phyloP scores from a whole-genome alignment of 768 basidiomycete genomes.

The Collybia sordida region DNA sequence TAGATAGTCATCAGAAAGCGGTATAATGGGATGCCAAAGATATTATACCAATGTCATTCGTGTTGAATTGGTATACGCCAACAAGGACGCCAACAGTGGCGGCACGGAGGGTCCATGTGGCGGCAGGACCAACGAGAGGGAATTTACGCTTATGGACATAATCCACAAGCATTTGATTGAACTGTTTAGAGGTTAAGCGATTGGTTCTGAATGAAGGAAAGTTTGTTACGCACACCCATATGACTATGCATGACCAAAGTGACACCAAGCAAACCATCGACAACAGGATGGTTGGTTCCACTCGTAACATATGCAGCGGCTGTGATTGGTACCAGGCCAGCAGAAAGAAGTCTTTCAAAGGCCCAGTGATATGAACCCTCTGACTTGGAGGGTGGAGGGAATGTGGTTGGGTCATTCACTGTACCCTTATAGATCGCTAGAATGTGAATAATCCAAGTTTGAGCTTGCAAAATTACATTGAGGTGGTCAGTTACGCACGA shows the following conservation, averaged over 20 bases:
- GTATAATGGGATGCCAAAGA: background rate
- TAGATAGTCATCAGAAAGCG: background rate
- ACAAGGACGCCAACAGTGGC: constrained; percentile 81
- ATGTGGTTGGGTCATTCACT: constrained; percentile 92
- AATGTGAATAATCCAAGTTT: background rate
- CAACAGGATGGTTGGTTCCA: constrained; percentile 72
- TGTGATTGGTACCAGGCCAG: constrained; percentile 84
- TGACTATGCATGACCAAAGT: constrained; percentile 93
- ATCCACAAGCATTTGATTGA: constrained; percentile 77
- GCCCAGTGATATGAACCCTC: constrained; percentile 93
- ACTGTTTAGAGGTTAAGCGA: constrained; percentile 54
- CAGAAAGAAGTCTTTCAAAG: constrained; percentile 91
- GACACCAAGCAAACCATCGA: constrained; percentile 88
- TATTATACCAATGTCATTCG: constrained; percentile 89
- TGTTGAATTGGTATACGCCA: constrained; percentile 98
- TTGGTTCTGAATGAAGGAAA: background rate
- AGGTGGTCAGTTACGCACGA: constrained; percentile 45
- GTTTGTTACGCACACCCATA: constrained; percentile 69
- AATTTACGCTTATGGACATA: constrained; percentile 95
- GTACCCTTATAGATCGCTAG: constrained; percentile 86
- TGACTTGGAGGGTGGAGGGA: constrained; percentile 75
- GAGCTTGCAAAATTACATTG: background rate
- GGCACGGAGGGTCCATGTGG: constrained; percentile 75
- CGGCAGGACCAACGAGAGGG: constrained; percentile 69
- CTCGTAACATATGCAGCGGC: constrained; percentile 83